phyloP scores from a whole-genome alignment of 805 yeast genomes.

The Tetrapisispora taiwanensis region DNA sequence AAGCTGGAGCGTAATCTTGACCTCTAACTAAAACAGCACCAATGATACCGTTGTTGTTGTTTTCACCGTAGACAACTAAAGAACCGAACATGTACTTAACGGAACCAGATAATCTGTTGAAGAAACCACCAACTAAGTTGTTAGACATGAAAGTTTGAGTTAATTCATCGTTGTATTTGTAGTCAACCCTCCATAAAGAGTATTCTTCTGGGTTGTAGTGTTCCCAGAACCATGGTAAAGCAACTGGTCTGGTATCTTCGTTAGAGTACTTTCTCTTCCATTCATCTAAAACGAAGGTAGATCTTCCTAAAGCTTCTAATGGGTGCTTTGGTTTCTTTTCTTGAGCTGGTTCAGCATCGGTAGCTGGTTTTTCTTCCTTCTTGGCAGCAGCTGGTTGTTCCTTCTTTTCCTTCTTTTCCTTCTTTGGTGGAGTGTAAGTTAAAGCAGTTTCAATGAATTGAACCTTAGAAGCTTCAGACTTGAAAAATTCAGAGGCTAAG shows the following conservation, averaged over 20 bases:
- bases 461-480: conserved; percentile 33
- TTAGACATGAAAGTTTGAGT: conserved; percentile 96
- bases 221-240: conserved; percentile 98
- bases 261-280: conserved; percentile 96
- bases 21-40: conserved; percentile 96
- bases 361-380: conserved; percentile 48
- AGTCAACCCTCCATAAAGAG: conserved; percentile 91
- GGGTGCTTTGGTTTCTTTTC: conserved; percentile 85
- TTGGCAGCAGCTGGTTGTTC: conserved; percentile 28
- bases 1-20: conserved; percentile 81
- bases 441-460: conserved; percentile 40
- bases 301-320: conserved; percentile 69
- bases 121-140: conserved; percentile 96
- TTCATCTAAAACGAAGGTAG: conserved; percentile 66
- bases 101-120: conserved; percentile 87
- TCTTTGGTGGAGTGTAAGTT: conserved; percentile 58
- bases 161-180: conserved; percentile 96
- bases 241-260: conserved; percentile 89
- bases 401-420: conserved; percentile 32
- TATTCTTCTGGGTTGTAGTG: conserved; percentile 86
- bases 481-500: conserved; percentile 37
- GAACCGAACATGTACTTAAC: conserved; percentile 90
- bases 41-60: conserved; percentile 94
- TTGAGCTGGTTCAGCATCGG: conserved; percentile 60
- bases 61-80: conserved; percentile 93